Evolutionary conservation across 306 rosid species (phyloP), one percentile per base, ranked within the genome.

Genomic region (Quercus gilva): DNA sequence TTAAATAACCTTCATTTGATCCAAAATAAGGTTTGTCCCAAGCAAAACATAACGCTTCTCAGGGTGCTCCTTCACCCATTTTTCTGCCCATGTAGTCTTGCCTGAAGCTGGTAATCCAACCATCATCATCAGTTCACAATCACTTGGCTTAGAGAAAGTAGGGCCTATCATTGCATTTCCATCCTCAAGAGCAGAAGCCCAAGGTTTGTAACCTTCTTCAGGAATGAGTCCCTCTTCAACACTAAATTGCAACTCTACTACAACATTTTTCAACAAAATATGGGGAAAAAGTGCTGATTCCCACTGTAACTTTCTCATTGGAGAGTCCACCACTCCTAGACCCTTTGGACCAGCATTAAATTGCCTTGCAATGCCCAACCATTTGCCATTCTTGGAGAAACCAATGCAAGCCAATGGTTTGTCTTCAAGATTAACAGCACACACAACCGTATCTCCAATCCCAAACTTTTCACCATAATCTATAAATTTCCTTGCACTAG

Each of bases 11-110:
- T 85, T 90, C 94, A 86, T 90, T 82, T 78, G 91, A 69, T 88
- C 91, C 60, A 88, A 79, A 85, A 85, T 69, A 21, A 64, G 74
- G 58, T 90, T 86, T 19, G 88, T 90, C 31, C 91, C 91, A 10
- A 90, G 94, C 86, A 88, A 68, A 76, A 85, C 81, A 80, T 83
- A 87, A 43, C 84, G 91, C 81, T 87, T 89, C 68, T 87, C 89
- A 2, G 87, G 89, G 55, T 87, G 90, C 59, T 85, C 83, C 70
- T 76, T 85, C 56, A 63, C 81, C 90, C 90, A 87, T 69, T 80
- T 87, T 75, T 85, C 88, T 5, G 92, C 95, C 92, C 92, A 89
- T 3, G 91, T 89, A 79, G 86, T 91, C 79, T 91, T 91, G 5
- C 92, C 92, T 0, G 90, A 89, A 17, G 90, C 91, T 35, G 91